phyloP scores from a whole-genome alignment of 2,329 filamentous ascomycete genomes.

The Aspergillus spinulosporus region DNA sequence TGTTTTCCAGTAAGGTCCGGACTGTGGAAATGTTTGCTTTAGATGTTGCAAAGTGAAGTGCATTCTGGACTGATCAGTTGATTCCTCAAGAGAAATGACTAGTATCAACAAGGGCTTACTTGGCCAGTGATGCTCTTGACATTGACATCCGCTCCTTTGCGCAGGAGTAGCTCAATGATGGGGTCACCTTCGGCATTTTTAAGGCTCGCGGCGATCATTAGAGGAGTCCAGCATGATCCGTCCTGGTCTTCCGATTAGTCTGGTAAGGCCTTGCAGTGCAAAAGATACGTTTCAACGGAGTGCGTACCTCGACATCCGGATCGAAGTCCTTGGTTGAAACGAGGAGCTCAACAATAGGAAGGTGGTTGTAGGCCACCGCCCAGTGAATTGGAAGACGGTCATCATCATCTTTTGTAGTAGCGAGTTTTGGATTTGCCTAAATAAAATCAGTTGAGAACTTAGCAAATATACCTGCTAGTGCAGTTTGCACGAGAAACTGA shows the following conservation, averaged over 20 bases:
- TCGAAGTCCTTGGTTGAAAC: slow-evolving; percentile 74
- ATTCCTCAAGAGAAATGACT: background rate
- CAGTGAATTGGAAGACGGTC: slow-evolving; percentile 90
- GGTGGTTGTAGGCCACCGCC: slow-evolving; percentile 81
- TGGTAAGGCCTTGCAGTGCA: background rate
- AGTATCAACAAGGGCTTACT: slow-evolving; percentile 20
- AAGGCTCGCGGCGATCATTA: slow-evolving; percentile 53
- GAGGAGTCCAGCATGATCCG: slow-evolving; percentile 51
- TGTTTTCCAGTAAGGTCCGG: slow-evolving; percentile 70
- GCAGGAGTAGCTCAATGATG: slow-evolving; percentile 47
- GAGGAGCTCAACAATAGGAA: slow-evolving; percentile 73
- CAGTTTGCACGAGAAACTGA: slow-evolving; percentile 40
- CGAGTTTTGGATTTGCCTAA: slow-evolving; percentile 77
- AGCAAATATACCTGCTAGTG: background rate
- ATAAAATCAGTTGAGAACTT: background rate
- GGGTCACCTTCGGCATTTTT: slow-evolving; percentile 48
- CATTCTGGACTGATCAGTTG: slow-evolving; percentile 58
- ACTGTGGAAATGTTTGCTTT: slow-evolving; percentile 85
- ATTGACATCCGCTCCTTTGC: slow-evolving; percentile 50
- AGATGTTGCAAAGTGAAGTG: slow-evolving; percentile 86
- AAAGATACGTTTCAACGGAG: background rate
- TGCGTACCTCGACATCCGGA: slow-evolving; percentile 69
- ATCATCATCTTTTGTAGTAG: slow-evolving; percentile 74
- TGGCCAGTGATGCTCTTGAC: slow-evolving; percentile 35
- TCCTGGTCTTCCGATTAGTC: slow-evolving; percentile 35